Evolutionary conservation across 2,329 filamentous ascomycete genomes (phyloP), one percentile per base, ranked within the genome.

Genomic region (Coniochaeta sp.): DNA sequence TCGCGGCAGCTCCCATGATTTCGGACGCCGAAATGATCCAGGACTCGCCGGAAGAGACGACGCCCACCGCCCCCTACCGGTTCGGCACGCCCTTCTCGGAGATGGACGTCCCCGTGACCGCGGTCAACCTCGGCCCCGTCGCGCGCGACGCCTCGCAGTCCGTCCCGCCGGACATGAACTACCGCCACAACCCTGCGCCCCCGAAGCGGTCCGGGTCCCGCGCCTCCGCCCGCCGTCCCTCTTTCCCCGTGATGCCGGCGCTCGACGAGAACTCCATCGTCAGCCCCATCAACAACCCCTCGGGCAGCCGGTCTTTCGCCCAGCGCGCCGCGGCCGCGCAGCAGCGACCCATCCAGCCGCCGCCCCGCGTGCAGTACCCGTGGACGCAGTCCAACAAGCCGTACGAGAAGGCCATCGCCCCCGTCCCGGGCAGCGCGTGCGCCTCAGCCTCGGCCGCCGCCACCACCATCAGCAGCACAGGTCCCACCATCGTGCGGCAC

Each of bases 131-230:
- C 17, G 90, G 88, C 0, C 90, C 90, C 7, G 80, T 96, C 34
- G 81, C 88, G 52, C 89, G 93, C 57, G 89, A 95, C 69, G 79
- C 81, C 55, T 96, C 91, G 28, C 91, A 96, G 73, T 97, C 93
- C 5, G 93, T 97, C 0, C 93, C 93, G 50, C 93, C 93, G 7
- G 88, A 96, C 75, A 96, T 97, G 92, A 88, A 86, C 71, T 96
- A 89, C 78, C 84, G 86, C 72, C 62, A 71, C 70, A 61, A 69
- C 61, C 68, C 72, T 62, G 65, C 66, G 60, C 70, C 73, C 28
- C 71, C 70, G 42, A 55, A 72, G 36, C 79, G 81, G 28, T 80
- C 79, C 47, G 76, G 81, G 65, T 85, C 82, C 55, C 81, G 83
- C 58, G 75, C 81, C 19, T 87, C 83, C 59, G 76, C 71, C 50